phyloP scores from a whole-genome alignment of 2,329 filamentous ascomycete genomes.

The Paecilomyces fulvus region DNA sequence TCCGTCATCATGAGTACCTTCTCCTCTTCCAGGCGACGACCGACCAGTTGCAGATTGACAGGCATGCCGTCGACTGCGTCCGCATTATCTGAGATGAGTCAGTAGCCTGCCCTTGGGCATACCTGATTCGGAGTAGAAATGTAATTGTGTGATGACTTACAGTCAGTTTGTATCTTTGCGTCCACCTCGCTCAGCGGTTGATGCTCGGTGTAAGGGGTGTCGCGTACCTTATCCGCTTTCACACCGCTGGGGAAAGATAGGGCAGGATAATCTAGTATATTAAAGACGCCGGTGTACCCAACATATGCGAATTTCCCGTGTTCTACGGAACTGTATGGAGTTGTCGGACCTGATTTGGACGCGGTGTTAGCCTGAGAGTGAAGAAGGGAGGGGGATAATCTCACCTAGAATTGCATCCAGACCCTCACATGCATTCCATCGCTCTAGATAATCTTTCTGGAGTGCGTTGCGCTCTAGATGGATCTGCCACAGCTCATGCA shows the following conservation, averaged over 20 bases:
- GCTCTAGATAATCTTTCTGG: constrained; percentile 18
- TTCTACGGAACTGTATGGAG: not conserved
- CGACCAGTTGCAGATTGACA: constrained; percentile 22
- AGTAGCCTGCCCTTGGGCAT: not conserved
- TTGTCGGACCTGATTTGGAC: not conserved
- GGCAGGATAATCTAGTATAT: not conserved
- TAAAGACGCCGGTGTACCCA: not conserved
- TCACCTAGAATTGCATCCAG: not conserved
- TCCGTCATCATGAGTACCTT: constrained; percentile 24
- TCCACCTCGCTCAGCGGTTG: not conserved
- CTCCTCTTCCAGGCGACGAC: constrained; percentile 23
- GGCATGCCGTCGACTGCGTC: constrained; percentile 13
- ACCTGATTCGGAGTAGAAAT: constrained; percentile 9
- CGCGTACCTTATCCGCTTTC: not conserved
- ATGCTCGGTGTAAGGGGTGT: not conserved
- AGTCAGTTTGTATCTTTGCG: not conserved
- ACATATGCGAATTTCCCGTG: not conserved
- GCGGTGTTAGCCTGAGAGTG: not conserved
- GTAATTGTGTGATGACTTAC: constrained; percentile 6
- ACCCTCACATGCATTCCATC: constrained; percentile 6
- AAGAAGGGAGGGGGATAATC: not conserved
- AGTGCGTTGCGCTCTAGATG: constrained; percentile 39
- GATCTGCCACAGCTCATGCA: constrained; percentile 41
- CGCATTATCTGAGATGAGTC: constrained; percentile 2
- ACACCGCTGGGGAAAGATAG: not conserved